These are phyloP conservation scores for Podospora bellae-mahoneyi DNA, from an alignment of 495 filamentous ascomycete species.

Conservation along the genomic window DNA sequence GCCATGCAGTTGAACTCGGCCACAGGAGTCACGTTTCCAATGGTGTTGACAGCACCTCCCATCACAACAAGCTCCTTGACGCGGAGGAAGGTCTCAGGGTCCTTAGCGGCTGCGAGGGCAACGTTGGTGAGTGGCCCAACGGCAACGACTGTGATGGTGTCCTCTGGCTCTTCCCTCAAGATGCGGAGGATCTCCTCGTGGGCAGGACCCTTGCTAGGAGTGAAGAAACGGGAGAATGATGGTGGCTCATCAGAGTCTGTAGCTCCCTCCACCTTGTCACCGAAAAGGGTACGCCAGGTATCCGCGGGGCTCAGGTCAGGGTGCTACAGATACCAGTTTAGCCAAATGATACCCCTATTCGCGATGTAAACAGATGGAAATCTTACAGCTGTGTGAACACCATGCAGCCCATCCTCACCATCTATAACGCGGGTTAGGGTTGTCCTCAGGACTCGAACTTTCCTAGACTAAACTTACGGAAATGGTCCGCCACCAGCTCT, in stretches of 20 bases:
- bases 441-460: not conserved
- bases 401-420: conserved; percentile 83
- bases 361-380: not conserved
- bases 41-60: conserved; percentile 78
- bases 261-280: conserved; percentile 44
- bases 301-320: conserved; percentile 80
- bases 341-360: not conserved
- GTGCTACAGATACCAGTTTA: conserved; percentile 53
- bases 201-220: conserved; percentile 64
- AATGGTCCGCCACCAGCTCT: conserved; percentile 80
- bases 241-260: conserved; percentile 35
- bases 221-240: conserved; percentile 58
- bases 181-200: conserved; percentile 83
- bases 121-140: conserved; percentile 90
- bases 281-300: conserved; percentile 82
- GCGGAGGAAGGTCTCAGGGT: conserved; percentile 79
- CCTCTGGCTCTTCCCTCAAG: conserved; percentile 69
- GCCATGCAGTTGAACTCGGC: conserved; percentile 85
- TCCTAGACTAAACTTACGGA: conserved; percentile 54
- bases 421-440: conserved; percentile 49
- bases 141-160: conserved; percentile 84
- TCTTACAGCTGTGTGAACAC: conserved; percentile 77
- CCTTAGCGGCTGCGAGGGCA: conserved; percentile 78
- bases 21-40: conserved; percentile 77
- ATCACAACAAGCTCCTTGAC: conserved; percentile 94